Percentiles rank a stretch among this genome's conserved stretches.
These are phyloP conservation scores for Blumeriella jaapii DNA, from an alignment of 2,329 filamentous ascomycete genomes.

Conservation along the genomic window DNA sequence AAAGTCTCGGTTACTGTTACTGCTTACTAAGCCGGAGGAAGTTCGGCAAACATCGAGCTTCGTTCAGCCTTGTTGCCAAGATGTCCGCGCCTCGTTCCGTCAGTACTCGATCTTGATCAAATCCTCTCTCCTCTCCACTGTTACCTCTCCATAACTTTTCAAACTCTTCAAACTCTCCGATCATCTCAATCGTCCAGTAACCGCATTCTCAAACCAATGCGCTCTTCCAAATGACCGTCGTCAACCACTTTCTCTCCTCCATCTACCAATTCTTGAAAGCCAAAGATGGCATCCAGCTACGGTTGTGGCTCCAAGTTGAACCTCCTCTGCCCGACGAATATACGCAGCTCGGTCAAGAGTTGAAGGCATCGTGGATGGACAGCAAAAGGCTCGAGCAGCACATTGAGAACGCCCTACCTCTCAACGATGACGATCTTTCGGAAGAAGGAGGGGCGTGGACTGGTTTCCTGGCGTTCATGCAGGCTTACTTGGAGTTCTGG, in stretches of 20 bases:
- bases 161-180: too few relatives aligned
- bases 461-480: slow-evolving; percentile 67
- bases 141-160: too few relatives aligned
- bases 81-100: too few relatives aligned
- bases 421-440: slow-evolving; percentile 51
- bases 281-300: slow-evolving; percentile 53
- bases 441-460: slow-evolving; percentile 60
- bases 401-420: slow-evolving; percentile 52
- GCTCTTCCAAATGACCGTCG: slow-evolving; percentile 41
- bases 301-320: slow-evolving; percentile 64
- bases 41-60: too few relatives aligned
- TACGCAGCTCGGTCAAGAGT: slow-evolving; percentile 53
- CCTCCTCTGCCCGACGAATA: slow-evolving; percentile 59
- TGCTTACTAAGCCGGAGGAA: too few relatives aligned
- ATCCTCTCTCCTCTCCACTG: too few relatives aligned
- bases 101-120: too few relatives aligned
- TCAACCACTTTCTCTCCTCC: slow-evolving; percentile 56
- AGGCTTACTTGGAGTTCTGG: slow-evolving; percentile 70
- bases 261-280: slow-evolving; percentile 49
- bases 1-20: too few relatives aligned
- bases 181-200: too few relatives aligned
- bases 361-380: slow-evolving; percentile 44
- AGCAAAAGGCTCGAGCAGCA: slow-evolving; percentile 46
- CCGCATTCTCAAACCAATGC: too few relatives aligned
- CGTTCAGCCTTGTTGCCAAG: too few relatives aligned